These are phyloP conservation scores for Malus hybrid DNA, from an alignment of 331 rosid genomes.

Conservation along the genomic window DNA sequence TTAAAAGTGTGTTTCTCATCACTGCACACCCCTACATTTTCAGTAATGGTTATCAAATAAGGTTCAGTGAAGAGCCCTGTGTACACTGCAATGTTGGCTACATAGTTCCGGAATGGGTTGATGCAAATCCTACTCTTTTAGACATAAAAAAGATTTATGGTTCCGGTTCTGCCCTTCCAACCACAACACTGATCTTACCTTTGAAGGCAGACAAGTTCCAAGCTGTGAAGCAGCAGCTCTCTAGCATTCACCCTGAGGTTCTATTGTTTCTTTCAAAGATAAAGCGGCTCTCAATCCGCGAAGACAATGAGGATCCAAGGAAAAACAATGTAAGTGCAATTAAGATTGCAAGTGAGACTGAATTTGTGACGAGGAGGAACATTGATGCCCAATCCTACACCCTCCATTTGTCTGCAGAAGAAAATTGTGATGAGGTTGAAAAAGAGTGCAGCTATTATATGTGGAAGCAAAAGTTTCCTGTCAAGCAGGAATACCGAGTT, in stretches of 20 bases:
- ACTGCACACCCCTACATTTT: no score
- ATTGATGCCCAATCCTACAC: conserved; percentile 66
- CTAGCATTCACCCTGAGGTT: conserved; percentile 51
- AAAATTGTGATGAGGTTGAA: not conserved
- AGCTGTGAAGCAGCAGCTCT: conserved; percentile 61
- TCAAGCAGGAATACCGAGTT: conserved; percentile 38
- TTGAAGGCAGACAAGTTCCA: conserved; percentile 57
- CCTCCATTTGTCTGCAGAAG: conserved; percentile 40
- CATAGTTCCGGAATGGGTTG: conserved; percentile 84
- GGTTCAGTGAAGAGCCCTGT: conserved; percentile 68
- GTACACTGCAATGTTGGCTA: conserved; percentile 50
- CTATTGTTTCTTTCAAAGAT: conserved; percentile 63
- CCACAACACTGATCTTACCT: conserved; percentile 57
- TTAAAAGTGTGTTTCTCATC: no score
- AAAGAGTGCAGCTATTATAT: conserved; percentile 52
- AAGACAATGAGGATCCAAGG: conserved; percentile 29
- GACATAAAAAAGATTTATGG: conserved; percentile 47
- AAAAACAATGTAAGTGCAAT: conserved; percentile 36
- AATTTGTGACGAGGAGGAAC: conserved; percentile 41
- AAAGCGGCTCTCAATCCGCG: conserved; percentile 48
- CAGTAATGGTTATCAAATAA: conserved; percentile 37
- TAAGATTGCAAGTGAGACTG: conserved; percentile 47
- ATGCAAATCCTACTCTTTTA: conserved; percentile 38
- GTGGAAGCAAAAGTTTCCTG: conserved; percentile 84
- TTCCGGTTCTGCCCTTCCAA: conserved; percentile 31